These are phyloP conservation scores for Malassezia yamatoensis DNA, from an alignment of 1,284 basidiomycete genomes.

Conservation along the genomic window DNA sequence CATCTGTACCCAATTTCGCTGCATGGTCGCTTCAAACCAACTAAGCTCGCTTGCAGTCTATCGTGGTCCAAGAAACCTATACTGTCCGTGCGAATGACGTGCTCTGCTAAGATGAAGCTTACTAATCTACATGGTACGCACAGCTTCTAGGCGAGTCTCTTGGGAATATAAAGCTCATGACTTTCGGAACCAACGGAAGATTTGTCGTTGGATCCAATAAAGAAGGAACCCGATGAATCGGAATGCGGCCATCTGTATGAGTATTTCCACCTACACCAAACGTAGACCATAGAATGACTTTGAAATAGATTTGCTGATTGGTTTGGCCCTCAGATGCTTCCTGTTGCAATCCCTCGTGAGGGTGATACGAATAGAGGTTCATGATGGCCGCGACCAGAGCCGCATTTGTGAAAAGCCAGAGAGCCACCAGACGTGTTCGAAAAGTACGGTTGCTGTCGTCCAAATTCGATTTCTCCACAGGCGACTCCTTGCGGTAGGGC, in stretches of 20 bases:
- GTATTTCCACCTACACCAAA: conserved; percentile 53
- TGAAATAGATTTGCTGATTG: conserved; percentile 57
- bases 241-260: conserved; percentile 57
- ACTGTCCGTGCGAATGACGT: conserved; percentile 13
- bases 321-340: conserved; percentile 28
- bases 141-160: too few species aligned
- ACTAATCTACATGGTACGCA: not conserved
- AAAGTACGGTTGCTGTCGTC: conserved; percentile 49
- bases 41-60: too few species aligned
- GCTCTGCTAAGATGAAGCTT: conserved; percentile 1
- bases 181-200: conserved; percentile 33
- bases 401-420: conserved; percentile 45
- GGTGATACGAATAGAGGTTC: conserved; percentile 55
- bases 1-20: not conserved
- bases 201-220: conserved; percentile 40
- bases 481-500: conserved; percentile 63
- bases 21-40: not conserved
- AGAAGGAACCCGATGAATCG: conserved; percentile 55
- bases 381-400: conserved; percentile 69
- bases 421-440: conserved; percentile 45
- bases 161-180: too few species aligned
- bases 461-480: conserved; percentile 68
- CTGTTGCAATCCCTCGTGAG: conserved; percentile 52
- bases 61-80: not conserved
- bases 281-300: conserved; percentile 76